Evolutionary conservation across 2,329 filamentous ascomycete genomes (phyloP).

Genomic region (Penicillium fuscoglaucum): DNA sequence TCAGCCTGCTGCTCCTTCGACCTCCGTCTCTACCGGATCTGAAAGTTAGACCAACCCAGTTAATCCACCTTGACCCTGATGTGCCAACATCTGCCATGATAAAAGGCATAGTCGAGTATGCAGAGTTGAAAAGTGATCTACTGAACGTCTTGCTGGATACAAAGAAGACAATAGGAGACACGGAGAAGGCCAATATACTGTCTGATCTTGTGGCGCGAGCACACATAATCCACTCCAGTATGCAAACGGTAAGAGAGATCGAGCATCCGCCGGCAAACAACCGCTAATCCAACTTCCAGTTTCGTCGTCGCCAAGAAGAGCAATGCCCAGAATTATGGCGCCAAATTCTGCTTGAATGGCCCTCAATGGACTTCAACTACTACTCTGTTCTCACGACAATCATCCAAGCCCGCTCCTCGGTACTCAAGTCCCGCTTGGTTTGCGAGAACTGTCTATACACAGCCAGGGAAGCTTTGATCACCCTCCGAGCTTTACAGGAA

Average conservation of each 20-base stretch:
- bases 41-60: slow-evolving; percentile 19
- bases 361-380: slow-evolving; percentile 28
- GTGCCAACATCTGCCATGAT: slow-evolving; percentile 22
- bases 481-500: slow-evolving; percentile 22
- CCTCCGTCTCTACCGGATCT: slow-evolving; percentile 25
- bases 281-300: slow-evolving; percentile 8
- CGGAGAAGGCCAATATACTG: slow-evolving; percentile 21
- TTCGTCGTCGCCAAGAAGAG: slow-evolving; percentile 18
- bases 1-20: slow-evolving; percentile 26
- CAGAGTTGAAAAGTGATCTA: slow-evolving; percentile 18
- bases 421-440: slow-evolving; percentile 26
- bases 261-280: neutral
- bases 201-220: slow-evolving; percentile 22
- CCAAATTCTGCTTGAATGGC: slow-evolving; percentile 19
- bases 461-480: slow-evolving; percentile 22
- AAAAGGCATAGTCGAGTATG: slow-evolving; percentile 19
- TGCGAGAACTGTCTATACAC: slow-evolving; percentile 27
- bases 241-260: slow-evolving; percentile 18
- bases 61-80: slow-evolving; percentile 23
- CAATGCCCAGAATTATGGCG: slow-evolving; percentile 17
- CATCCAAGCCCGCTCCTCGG: slow-evolving; percentile 24
- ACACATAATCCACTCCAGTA: slow-evolving; percentile 19
- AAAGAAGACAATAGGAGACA: slow-evolving; percentile 17
- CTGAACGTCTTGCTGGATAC: slow-evolving; percentile 20
- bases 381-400: slow-evolving; percentile 26